A percentile compares a stretch with the other conserved stretches of the same genome.
Evolutionary conservation across 306 rosid species (phyloP).

Genomic region (Trichosanthes cucumerina): DNA sequence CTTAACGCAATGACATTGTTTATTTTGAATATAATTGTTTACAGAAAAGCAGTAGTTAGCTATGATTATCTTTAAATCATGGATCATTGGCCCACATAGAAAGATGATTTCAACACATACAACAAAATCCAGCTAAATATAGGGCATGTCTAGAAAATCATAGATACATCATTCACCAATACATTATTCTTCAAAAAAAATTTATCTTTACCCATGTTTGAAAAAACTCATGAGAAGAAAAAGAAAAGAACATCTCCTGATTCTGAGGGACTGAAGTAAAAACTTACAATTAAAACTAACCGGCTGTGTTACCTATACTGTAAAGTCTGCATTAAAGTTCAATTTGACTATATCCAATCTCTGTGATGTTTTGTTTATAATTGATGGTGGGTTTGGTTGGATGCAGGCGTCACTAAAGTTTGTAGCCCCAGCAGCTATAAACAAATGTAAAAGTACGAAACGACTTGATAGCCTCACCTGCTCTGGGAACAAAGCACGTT

Average conservation of each 20-base stretch:
- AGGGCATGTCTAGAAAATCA: not conserved
- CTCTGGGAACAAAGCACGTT: slow-evolving; percentile 11
- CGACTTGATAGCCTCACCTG: slow-evolving; percentile 9
- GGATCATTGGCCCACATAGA: not conserved
- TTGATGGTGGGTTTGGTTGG: slow-evolving; percentile 10
- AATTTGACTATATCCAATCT: not conserved
- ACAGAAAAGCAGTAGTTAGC: slow-evolving; percentile 1
- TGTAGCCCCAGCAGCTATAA: not conserved
- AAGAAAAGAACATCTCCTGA: not conserved
- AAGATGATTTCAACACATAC: not conserved
- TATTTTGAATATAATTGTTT: not conserved
- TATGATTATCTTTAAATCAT: not conserved
- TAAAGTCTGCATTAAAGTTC: not conserved
- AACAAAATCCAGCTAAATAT: slow-evolving; percentile 8
- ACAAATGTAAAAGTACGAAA: not conserved
- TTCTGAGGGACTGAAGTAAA: not conserved
- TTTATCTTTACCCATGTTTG: not conserved
- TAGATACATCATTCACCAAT: not conserved
- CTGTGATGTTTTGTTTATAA: not conserved
- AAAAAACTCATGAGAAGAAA: not conserved
- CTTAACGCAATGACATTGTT: not conserved
- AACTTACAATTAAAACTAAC: not conserved
- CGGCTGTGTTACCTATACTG: not conserved
- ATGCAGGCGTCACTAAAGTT: slow-evolving; percentile 10
- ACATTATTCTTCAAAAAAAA: not conserved